These are phyloP conservation scores for Fragaria nilgerrensis DNA, from an alignment of 306 rosid species.

Conservation along the genomic window DNA sequence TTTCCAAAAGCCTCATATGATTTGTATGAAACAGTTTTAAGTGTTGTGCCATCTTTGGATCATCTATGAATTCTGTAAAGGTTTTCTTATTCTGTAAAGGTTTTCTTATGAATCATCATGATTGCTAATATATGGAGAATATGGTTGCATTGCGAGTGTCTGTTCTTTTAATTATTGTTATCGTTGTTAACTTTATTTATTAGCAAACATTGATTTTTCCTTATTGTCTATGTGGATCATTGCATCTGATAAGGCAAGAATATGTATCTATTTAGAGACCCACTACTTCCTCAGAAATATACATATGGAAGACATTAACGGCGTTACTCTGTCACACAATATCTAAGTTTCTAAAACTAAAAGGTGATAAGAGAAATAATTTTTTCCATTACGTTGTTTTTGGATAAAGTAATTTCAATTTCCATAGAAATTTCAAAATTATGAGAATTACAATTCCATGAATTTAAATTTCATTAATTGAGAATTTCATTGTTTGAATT, in stretches of 20 bases:
- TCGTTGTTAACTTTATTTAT: background rate
- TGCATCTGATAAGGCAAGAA: background rate
- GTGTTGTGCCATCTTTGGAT: background rate
- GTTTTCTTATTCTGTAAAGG: background rate
- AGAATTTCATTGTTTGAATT: too few species aligned
- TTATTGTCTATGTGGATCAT: conserved; percentile 9
- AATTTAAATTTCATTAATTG: too few species aligned
- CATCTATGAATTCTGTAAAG: background rate
- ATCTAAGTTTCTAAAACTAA: conserved; percentile 18
- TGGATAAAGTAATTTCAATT: too few species aligned
- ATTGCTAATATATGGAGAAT: background rate
- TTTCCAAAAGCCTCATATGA: conserved; percentile 14
- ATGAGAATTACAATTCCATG: too few species aligned
- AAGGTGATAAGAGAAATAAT: conserved; percentile 12
- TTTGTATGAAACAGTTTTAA: conserved; percentile 3
- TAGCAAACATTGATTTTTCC: background rate
- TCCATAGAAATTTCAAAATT: too few species aligned
- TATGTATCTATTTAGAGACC: background rate
- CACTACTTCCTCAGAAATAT: background rate
- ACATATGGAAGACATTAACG: conserved; percentile 22
- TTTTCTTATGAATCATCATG: background rate
- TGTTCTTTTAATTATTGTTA: background rate
- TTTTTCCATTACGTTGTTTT: too few species aligned
- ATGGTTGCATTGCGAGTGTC: background rate
- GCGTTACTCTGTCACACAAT: conserved; percentile 23